Conservation (phyloP, 2,329 filamentous ascomycete species). For the Venturiaceae sp. region DNA sequence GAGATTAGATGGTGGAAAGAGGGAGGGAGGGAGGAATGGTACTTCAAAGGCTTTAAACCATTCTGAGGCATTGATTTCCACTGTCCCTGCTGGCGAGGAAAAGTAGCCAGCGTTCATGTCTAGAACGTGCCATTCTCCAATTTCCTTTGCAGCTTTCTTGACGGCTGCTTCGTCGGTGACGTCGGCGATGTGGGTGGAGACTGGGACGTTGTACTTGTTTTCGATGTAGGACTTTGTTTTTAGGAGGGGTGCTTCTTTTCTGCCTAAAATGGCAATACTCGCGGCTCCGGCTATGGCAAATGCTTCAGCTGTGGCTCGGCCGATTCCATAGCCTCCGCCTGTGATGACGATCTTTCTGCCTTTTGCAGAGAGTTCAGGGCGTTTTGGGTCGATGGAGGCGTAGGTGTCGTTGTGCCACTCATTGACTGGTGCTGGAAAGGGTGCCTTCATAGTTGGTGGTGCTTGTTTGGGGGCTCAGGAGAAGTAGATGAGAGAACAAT, state of each 20-base stretch:
- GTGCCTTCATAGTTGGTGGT: background rate
- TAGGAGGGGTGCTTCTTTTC: slow-evolving; percentile 12
- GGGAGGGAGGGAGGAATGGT: background rate
- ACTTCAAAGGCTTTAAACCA: slow-evolving; percentile 4
- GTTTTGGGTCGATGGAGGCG: slow-evolving; percentile 27
- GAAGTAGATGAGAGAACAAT: background rate
- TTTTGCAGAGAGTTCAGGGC: slow-evolving; percentile 28
- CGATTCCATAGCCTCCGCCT: slow-evolving; percentile 37
- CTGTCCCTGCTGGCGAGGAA: background rate
- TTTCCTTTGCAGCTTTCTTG: background rate
- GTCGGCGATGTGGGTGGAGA: background rate
- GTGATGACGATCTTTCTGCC: slow-evolving; percentile 33
- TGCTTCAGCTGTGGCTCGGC: slow-evolving; percentile 28
- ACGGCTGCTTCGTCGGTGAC: slow-evolving; percentile 4
- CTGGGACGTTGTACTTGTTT: background rate
- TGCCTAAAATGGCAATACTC: slow-evolving; percentile 34
- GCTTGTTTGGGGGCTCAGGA: background rate
- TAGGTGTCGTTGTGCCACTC: slow-evolving; percentile 25
- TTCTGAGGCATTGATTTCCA: background rate
- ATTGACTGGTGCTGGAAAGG: background rate
- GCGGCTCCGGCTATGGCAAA: slow-evolving; percentile 37
- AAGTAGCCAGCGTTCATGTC: slow-evolving; percentile 4
- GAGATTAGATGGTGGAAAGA: background rate
- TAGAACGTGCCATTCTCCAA: slow-evolving; percentile 5
- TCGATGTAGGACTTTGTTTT: slow-evolving; percentile 4